A percentile compares a stretch with the other conserved stretches of the same genome.
Evolutionary conservation across 768 basidiomycete species (phyloP).

Genomic region (Ramaria sp.): DNA sequence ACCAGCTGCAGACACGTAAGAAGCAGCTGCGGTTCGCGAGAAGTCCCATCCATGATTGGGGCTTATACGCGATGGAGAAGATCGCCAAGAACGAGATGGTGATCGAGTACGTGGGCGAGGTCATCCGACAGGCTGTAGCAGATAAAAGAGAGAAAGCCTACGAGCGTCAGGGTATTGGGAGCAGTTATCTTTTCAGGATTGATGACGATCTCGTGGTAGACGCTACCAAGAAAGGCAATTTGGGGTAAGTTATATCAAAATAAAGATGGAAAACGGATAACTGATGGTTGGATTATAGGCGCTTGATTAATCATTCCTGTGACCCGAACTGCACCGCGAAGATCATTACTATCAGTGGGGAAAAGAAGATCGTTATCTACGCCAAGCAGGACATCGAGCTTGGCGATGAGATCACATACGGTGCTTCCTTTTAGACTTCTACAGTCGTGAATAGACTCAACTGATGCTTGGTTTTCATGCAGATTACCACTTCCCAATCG

Average conservation of each 20-base stretch:
- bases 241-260: constrained; percentile 63
- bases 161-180: constrained; percentile 94
- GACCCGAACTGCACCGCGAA: constrained; percentile 90
- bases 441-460: neutral
- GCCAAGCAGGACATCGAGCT: constrained; percentile 93
- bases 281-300: constrained; percentile 34
- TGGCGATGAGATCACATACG: constrained; percentile 97
- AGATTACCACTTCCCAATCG: constrained; percentile 99
- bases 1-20: constrained; percentile 95
- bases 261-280: constrained; percentile 29
- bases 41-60: constrained; percentile 97
- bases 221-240: constrained; percentile 97
- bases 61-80: constrained; percentile 93
- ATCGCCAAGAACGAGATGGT: constrained; percentile 96
- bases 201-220: constrained; percentile 98
- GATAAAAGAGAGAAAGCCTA: constrained; percentile 97
- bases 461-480: constrained; percentile 6
- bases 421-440: constrained; percentile 29
- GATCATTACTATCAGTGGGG: constrained; percentile 83
- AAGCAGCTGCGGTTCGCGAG: constrained; percentile 93
- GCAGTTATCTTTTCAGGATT: constrained; percentile 94
- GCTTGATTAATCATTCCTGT: constrained; percentile 97
- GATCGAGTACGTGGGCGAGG: constrained; percentile 98
- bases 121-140: constrained; percentile 89
- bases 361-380: constrained; percentile 99